phyloP scores from a whole-genome alignment of 805 yeast species.

The Lipomyces chichibuensis region DNA sequence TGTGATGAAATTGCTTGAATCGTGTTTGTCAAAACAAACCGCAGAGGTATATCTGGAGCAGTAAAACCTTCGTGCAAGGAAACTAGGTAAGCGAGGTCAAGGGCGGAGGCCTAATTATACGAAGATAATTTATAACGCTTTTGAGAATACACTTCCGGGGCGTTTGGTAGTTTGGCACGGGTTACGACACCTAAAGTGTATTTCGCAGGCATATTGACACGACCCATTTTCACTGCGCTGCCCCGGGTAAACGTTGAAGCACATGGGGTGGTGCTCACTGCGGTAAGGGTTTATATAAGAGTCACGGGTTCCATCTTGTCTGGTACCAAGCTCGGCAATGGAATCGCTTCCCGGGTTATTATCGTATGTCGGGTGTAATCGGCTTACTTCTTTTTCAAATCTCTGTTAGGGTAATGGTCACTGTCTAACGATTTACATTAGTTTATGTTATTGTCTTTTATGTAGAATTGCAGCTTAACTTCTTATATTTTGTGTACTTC shows the following conservation, averaged over 20 bases:
- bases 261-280: no score
- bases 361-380: not conserved
- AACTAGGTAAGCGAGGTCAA: not conserved
- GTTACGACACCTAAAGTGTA: not conserved
- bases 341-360: not conserved
- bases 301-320: not conserved
- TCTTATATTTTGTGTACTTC: not conserved
- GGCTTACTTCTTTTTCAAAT: not conserved
- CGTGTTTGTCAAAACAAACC: not conserved
- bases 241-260: no score
- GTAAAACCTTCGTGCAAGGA: not conserved
- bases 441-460: no score
- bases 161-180: not conserved
- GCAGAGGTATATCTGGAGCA: not conserved
- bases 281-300: no score
- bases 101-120: not conserved
- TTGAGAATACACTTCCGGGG: not conserved
- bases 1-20: not conserved
- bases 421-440: no score
- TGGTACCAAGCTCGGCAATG: no score
- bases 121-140: not conserved
- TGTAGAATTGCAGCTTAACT: not conserved
- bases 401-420: no score
- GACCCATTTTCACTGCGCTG: no score
- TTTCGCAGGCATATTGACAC: no score